Evolutionary conservation across 2,329 filamentous ascomycete species (phyloP).

Genomic region (Scytalidium sp.): DNA sequence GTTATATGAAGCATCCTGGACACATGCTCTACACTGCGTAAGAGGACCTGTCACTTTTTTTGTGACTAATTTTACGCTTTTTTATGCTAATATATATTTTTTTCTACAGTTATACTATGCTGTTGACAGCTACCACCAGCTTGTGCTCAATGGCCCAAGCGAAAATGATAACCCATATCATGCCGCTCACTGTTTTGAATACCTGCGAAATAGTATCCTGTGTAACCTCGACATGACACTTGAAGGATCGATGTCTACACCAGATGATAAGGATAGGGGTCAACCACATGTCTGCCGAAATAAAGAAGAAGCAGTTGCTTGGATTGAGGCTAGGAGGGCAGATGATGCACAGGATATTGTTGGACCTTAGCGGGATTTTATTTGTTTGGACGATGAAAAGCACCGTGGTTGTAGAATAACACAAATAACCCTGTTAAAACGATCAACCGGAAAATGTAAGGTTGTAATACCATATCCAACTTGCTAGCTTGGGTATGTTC

Average conservation of each 20-base stretch:
- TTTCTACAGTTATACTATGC: conserved; percentile 25
- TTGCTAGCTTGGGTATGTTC: too few relatives aligned
- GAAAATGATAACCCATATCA: conserved; percentile 26
- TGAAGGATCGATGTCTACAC: conserved; percentile 22
- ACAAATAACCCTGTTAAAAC: too few relatives aligned
- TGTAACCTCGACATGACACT: conserved; percentile 33
- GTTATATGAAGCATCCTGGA: conserved; percentile 31
- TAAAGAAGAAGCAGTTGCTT: conserved; percentile 25
- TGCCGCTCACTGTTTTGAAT: conserved; percentile 30
- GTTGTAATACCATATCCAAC: too few relatives aligned
- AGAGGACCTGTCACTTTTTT: neutral
- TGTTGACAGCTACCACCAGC: conserved; percentile 31
- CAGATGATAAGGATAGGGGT: conserved; percentile 23
- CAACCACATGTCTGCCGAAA: conserved; percentile 31
- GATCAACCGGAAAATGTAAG: too few relatives aligned
- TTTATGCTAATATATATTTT: neutral
- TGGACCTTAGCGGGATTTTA: conserved; percentile 18
- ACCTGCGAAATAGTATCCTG: conserved; percentile 28
- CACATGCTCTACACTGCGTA: conserved; percentile 30
- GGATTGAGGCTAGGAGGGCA: conserved; percentile 29
- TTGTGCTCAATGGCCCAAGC: conserved; percentile 24
- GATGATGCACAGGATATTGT: conserved; percentile 31
- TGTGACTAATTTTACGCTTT: neutral
- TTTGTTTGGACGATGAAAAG: too few relatives aligned
- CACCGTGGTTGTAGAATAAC: too few relatives aligned